phyloP scores from a whole-genome alignment of 2,329 filamentous ascomycete species.

The Teratosphaeria pseudoeucalypti region DNA sequence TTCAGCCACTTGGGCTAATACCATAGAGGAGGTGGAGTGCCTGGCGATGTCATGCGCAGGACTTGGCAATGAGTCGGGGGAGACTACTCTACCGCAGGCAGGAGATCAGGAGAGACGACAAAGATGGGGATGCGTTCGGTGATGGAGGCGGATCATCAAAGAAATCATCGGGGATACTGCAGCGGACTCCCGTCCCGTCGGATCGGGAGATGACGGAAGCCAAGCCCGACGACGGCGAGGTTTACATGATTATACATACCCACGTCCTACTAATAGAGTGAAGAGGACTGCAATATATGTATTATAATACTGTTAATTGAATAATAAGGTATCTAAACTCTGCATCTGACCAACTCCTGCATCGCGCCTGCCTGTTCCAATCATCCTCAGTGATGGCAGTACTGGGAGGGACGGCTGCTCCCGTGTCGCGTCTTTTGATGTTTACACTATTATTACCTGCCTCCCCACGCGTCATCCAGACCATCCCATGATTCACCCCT shows the following conservation, averaged over 20 bases:
- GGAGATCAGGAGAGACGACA: background rate
- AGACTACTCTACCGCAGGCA: background rate
- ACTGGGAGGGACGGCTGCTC: background rate
- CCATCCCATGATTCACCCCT: background rate
- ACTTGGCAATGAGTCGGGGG: background rate
- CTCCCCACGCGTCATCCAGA: constrained; percentile 2
- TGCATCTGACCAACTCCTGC: too few relatives aligned
- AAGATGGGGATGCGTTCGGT: background rate
- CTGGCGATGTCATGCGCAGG: constrained; percentile 14
- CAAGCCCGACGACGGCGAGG: background rate
- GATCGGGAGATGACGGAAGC: background rate
- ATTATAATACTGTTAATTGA: too few relatives aligned
- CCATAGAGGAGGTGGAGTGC: constrained; percentile 28
- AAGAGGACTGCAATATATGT: too few relatives aligned
- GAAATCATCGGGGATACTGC: background rate
- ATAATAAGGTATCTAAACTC: too few relatives aligned
- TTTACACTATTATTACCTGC: too few relatives aligned
- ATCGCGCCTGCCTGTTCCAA: background rate
- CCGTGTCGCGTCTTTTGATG: background rate
- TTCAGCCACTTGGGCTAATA: constrained; percentile 40
- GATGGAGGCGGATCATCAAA: background rate
- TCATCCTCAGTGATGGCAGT: background rate
- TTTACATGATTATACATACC: background rate
- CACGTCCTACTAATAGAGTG: too few relatives aligned
- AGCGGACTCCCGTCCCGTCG: background rate